Conservation (phyloP, 2,329 filamentous ascomycete species). For the Beauveria varroae region DNA sequence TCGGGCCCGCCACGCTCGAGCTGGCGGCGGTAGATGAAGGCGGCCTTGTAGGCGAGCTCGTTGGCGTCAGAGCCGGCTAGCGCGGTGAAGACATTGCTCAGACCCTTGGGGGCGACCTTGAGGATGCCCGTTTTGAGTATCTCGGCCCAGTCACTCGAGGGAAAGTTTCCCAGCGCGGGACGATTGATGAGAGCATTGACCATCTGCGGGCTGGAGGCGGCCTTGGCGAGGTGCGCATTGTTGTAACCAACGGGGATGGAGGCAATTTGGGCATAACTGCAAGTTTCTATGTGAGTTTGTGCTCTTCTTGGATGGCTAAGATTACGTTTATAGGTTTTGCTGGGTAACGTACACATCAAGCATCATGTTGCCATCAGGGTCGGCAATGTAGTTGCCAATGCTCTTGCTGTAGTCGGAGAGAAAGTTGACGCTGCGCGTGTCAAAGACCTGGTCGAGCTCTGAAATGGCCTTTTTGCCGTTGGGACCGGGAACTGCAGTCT, state of each 20-base stretch:
- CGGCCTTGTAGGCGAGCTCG: constrained; percentile 90
- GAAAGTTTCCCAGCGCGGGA: constrained; percentile 86
- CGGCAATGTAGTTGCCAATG: constrained; percentile 72
- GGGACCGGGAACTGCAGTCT: constrained; percentile 66
- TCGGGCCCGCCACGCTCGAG: constrained; percentile 69
- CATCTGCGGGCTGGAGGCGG: constrained; percentile 72
- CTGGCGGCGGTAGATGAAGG: constrained; percentile 87
- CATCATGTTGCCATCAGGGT: constrained; percentile 63
- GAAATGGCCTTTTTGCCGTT: constrained; percentile 61
- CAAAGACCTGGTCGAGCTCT: constrained; percentile 71
- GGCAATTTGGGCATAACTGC: constrained; percentile 80
- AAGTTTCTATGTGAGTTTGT: background rate
- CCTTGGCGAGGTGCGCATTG: constrained; percentile 66
- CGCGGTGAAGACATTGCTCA: constrained; percentile 85
- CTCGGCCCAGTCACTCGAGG: constrained; percentile 73
- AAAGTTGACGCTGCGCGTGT: constrained; percentile 81
- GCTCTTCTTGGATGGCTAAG: background rate
- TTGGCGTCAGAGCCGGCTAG: constrained; percentile 88
- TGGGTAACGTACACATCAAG: constrained; percentile 56
- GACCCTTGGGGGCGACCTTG: constrained; percentile 71
- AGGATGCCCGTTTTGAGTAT: constrained; percentile 76
- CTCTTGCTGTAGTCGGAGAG: constrained; percentile 68
- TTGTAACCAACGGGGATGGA: constrained; percentile 92
- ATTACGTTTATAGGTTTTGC: background rate
- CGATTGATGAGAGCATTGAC: constrained; percentile 75